Evolutionary conservation across 2,329 filamentous ascomycete genomes (phyloP).

Genomic region (Penicillium sp.): DNA sequence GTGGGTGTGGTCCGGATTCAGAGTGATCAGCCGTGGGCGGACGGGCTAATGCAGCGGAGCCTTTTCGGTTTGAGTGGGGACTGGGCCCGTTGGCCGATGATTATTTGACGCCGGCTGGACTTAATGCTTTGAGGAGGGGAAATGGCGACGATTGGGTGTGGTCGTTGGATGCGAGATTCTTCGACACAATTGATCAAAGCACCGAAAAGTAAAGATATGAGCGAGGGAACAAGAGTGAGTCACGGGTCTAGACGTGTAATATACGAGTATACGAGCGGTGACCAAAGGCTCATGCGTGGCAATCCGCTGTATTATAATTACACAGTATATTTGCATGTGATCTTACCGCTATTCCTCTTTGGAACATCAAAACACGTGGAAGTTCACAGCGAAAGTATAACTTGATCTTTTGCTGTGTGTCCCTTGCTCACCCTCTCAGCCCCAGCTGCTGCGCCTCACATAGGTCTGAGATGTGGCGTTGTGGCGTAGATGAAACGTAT

Average conservation of each 20-base stretch:
- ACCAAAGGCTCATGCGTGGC: no score
- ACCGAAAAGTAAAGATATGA: background rate
- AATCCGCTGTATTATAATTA: background rate
- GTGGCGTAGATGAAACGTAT: background rate
- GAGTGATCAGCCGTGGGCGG: slow-evolving; percentile 27
- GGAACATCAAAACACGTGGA: background rate
- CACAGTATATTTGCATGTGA: background rate
- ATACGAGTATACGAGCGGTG: background rate
- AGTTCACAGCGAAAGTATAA: background rate
- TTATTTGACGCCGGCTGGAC: background rate
- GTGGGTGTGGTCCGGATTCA: slow-evolving; percentile 22
- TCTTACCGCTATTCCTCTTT: background rate
- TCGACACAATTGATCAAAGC: background rate
- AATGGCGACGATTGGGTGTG: background rate
- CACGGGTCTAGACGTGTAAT: background rate
- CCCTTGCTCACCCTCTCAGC: background rate
- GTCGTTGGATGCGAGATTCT: background rate
- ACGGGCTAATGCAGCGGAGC: slow-evolving; percentile 28
- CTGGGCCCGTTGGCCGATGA: slow-evolving; percentile 10
- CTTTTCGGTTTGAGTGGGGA: slow-evolving; percentile 22
- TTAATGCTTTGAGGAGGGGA: background rate
- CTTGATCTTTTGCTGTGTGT: no score
- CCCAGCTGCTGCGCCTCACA: background rate
- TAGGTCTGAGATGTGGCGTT: background rate
- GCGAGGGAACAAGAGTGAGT: background rate